phyloP scores from a whole-genome alignment of 1,284 basidiomycete genomes.

The Earliella scabrosa region DNA sequence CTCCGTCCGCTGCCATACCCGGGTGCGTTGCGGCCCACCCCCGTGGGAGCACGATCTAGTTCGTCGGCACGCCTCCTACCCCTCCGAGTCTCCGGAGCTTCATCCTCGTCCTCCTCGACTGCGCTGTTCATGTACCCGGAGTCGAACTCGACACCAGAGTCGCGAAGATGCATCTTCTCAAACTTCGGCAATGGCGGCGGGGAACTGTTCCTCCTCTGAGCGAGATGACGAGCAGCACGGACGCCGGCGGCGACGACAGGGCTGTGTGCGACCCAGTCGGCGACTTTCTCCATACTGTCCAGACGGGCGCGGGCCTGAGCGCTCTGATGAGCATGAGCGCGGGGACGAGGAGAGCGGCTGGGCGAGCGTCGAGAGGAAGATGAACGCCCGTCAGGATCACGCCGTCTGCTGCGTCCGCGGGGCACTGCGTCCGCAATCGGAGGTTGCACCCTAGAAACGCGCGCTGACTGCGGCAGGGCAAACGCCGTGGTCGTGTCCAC shows the following conservation, averaged over 20 bases:
- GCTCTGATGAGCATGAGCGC: conserved; percentile 21
- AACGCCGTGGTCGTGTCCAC: conserved; percentile 34
- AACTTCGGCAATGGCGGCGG: conserved; percentile 31
- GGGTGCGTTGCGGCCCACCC: conserved; percentile 23
- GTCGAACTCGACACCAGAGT: conserved; percentile 24
- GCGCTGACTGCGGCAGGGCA: conserved; percentile 25
- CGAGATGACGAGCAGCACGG: conserved; percentile 18
- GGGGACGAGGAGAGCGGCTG: conserved; percentile 32
- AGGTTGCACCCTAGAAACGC: conserved; percentile 20
- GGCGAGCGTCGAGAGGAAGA: conserved; percentile 33
- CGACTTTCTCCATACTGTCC: conserved; percentile 39
- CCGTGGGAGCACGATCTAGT: conserved; percentile 25
- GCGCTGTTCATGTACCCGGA: conserved; percentile 10
- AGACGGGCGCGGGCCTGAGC: conserved; percentile 32
- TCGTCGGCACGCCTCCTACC: conserved; percentile 32
- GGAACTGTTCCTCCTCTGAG: conserved; percentile 32
- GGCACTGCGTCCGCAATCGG: conserved; percentile 23
- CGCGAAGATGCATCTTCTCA: conserved; percentile 23
- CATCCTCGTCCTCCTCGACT: conserved; percentile 23
- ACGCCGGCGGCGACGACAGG: conserved; percentile 28
- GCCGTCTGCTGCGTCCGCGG: conserved; percentile 33
- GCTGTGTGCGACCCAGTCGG: conserved; percentile 39
- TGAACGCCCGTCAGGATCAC: conserved; percentile 34
- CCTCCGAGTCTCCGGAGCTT: conserved; percentile 16
- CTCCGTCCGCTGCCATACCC: conserved; percentile 35